phyloP scores from a whole-genome alignment of 768 basidiomycete genomes.

The Lepiota brunneoincarnata region DNA sequence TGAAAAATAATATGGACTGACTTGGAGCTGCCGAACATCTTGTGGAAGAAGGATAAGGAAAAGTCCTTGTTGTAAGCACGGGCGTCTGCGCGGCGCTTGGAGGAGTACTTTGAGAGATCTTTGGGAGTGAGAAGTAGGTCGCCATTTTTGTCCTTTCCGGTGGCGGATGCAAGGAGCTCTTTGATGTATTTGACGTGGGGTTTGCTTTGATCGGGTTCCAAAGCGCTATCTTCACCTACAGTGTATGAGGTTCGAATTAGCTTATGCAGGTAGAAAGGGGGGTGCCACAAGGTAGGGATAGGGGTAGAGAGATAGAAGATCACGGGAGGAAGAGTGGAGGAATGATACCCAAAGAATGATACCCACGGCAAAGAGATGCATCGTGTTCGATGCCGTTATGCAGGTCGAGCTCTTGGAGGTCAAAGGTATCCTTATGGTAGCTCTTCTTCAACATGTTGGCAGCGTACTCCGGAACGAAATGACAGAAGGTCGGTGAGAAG shows the following conservation, averaged over 20 bases:
- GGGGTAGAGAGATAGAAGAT: too few relatives aligned
- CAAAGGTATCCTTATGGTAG: conserved; percentile 58
- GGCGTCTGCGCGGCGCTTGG: conserved; percentile 61
- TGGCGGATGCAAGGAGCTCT: conserved; percentile 55
- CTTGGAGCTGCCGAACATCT: conserved; percentile 67
- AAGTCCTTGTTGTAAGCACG: conserved; percentile 54
- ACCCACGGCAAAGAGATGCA: conserved; percentile 57
- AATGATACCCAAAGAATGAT: conserved; percentile 9
- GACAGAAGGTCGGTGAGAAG: conserved; percentile 65
- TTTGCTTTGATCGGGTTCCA: conserved; percentile 48
- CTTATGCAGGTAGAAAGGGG: too few relatives aligned
- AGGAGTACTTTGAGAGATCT: conserved; percentile 55
- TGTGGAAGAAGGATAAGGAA: conserved; percentile 47
- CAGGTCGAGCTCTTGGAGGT: conserved; percentile 63
- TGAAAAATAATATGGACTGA: conserved; percentile 29
- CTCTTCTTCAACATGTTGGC: conserved; percentile 55
- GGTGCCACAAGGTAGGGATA: too few relatives aligned
- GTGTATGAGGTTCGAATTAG: not conserved
- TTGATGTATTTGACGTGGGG: conserved; percentile 49
- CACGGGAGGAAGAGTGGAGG: not conserved
- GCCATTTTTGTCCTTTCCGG: conserved; percentile 53
- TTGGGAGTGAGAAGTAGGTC: conserved; percentile 46
- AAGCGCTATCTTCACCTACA: conserved; percentile 51
- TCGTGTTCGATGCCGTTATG: conserved; percentile 81
- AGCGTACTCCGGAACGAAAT: conserved; percentile 59